Conservation (phyloP, 1,139 yeast genomes). For the Saccharomycopsis hybrid region DNA sequence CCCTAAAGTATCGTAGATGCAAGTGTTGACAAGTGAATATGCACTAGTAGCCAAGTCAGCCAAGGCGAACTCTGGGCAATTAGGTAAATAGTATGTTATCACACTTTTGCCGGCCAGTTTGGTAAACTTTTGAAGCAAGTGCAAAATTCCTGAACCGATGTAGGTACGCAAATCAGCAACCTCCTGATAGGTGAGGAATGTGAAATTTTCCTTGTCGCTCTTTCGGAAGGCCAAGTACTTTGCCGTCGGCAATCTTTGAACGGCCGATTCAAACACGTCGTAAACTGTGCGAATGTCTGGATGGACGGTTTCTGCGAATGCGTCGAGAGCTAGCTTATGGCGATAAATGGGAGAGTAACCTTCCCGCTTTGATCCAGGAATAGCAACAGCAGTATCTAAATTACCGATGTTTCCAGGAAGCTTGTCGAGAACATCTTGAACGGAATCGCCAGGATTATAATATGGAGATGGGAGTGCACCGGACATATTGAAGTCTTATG, state of each 20-base stretch:
- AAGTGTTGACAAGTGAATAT: slow-evolving; percentile 47
- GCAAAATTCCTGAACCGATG: slow-evolving; percentile 2
- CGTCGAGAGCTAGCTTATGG: slow-evolving; percentile 6
- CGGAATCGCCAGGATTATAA: slow-evolving; percentile 7
- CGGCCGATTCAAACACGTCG: slow-evolving; percentile 34
- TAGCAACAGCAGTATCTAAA: background rate
- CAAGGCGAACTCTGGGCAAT: slow-evolving; percentile 49
- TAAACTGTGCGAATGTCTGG: slow-evolving; percentile 38
- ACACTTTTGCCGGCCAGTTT: no score
- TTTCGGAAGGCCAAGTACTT: slow-evolving; percentile 34
- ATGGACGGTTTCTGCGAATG: slow-evolving; percentile 31
- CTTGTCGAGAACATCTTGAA: slow-evolving; percentile 7
- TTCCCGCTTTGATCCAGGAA: slow-evolving; percentile 4
- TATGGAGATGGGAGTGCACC: slow-evolving; percentile 6
- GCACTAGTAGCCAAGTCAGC: slow-evolving; percentile 53
- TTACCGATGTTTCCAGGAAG: background rate
- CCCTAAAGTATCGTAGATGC: slow-evolving; percentile 61
- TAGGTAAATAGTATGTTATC: slow-evolving; percentile 10
- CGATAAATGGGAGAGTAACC: slow-evolving; percentile 21
- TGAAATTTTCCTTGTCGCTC: background rate
- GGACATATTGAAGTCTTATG: background rate
- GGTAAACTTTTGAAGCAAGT: background rate
- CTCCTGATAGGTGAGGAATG: background rate
- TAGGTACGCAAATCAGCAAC: background rate
- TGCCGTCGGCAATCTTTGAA: slow-evolving; percentile 25